Evolutionary conservation across 2,329 filamentous ascomycete genomes (phyloP).

Genomic region (Nothomitra cinnamomea): DNA sequence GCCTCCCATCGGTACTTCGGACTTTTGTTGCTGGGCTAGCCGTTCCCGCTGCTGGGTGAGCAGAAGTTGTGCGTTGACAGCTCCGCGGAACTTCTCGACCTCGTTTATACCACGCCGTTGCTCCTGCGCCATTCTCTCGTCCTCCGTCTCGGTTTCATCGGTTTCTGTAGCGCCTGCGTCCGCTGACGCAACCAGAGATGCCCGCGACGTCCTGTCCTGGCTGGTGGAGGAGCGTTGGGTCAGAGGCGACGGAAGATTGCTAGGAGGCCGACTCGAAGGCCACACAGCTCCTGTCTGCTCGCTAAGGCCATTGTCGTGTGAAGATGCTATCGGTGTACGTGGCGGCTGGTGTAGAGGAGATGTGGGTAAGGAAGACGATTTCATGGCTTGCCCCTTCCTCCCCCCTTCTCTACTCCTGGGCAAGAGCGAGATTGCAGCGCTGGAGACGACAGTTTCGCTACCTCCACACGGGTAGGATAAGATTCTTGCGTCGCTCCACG

Average conservation of each 20-base stretch:
- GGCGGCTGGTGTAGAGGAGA: not conserved
- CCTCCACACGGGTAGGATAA: not conserved
- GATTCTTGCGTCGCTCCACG: not conserved
- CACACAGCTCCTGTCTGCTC: not conserved
- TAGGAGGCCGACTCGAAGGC: not conserved
- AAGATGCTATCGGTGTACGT: not conserved
- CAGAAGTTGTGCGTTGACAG: constrained; percentile 1
- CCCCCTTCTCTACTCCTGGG: not conserved
- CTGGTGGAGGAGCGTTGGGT: not conserved
- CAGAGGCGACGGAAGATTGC: not conserved
- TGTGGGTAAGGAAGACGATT: not conserved
- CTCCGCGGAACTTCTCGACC: not conserved
- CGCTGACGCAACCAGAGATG: not conserved
- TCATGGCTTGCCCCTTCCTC: constrained; percentile 4
- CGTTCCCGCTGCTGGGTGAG: constrained; percentile 1
- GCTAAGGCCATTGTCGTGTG: not conserved
- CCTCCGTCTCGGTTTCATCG: not conserved
- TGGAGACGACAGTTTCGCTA: not conserved
- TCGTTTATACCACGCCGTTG: not conserved
- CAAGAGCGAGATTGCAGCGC: not conserved
- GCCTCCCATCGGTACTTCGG: not conserved
- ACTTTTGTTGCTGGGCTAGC: not conserved
- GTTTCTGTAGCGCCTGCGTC: not conserved
- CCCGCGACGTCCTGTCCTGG: not conserved
- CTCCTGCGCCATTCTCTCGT: not conserved